Conservation (phyloP, 2,329 filamentous ascomycete species). For the Thielaviopsis cerberus region DNA sequence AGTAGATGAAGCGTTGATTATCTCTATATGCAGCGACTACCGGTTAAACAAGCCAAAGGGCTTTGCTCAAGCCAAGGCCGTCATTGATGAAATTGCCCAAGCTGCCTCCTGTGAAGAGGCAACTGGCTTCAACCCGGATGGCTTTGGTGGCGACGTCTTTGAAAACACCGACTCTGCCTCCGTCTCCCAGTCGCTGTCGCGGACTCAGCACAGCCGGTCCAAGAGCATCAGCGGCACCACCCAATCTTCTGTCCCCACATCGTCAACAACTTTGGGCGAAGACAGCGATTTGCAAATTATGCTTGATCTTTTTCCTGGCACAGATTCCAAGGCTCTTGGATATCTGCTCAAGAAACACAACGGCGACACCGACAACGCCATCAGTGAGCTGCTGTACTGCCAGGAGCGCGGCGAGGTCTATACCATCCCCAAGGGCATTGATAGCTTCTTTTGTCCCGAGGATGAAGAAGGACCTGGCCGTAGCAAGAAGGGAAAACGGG, state of each 20-base stretch:
- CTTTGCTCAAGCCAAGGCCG: slow-evolving; percentile 34
- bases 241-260: slow-evolving; percentile 7
- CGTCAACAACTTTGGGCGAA: not conserved
- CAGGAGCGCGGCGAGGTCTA: slow-evolving; percentile 29
- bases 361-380: slow-evolving; percentile 25
- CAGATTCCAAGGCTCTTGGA: slow-evolving; percentile 1
- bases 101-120: slow-evolving; percentile 49
- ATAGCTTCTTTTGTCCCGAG: slow-evolving; percentile 52
- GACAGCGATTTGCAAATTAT: slow-evolving; percentile 2
- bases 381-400: slow-evolving; percentile 66
- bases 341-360: slow-evolving; percentile 2
- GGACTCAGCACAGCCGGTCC: not conserved
- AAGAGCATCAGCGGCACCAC: slow-evolving; percentile 7
- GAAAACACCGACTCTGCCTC: slow-evolving; percentile 2
- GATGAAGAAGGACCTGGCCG: slow-evolving; percentile 19
- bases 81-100: slow-evolving; percentile 46
- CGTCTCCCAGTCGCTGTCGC: slow-evolving; percentile 3
- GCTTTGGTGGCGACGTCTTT: slow-evolving; percentile 17
- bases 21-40: slow-evolving; percentile 58
- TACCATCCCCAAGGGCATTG: slow-evolving; percentile 49
- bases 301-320: slow-evolving; percentile 6
- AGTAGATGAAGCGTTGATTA: slow-evolving; percentile 59
- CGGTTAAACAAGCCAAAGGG: slow-evolving; percentile 37
- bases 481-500: slow-evolving; percentile 18
- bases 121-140: slow-evolving; percentile 61